phyloP scores from a whole-genome alignment of 495 filamentous ascomycete genomes.

The Xylaria grammica region DNA sequence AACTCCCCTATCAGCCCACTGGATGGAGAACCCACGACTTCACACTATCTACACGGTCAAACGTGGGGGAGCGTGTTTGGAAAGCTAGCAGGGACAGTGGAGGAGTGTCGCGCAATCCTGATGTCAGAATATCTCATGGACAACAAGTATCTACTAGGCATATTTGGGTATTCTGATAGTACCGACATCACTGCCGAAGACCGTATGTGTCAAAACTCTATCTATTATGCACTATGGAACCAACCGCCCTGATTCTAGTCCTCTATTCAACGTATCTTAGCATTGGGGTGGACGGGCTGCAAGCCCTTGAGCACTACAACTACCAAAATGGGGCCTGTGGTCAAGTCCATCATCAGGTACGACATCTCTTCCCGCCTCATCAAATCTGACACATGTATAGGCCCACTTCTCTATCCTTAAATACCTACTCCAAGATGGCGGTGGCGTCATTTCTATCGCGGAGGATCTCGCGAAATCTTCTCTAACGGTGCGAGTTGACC shows the following conservation, averaged over 20 bases:
- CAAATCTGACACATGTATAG: conserved; percentile 26
- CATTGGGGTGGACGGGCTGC: conserved; percentile 69
- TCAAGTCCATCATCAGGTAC: not conserved
- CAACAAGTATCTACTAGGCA: not conserved
- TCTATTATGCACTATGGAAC: no score
- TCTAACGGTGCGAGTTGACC: conserved; percentile 42
- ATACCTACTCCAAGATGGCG: conserved; percentile 39
- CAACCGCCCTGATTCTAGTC: conserved; percentile 32
- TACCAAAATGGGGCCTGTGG: conserved; percentile 24
- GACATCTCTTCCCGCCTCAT: not conserved
- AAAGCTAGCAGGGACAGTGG: conserved; percentile 71
- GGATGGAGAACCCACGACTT: conserved; percentile 64
- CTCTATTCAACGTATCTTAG: conserved; percentile 69
- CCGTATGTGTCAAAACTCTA: not conserved
- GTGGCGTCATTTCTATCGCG: conserved; percentile 36
- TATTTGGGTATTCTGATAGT: not conserved
- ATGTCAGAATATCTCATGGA: conserved; percentile 37
- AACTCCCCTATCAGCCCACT: conserved; percentile 73
- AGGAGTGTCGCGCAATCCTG: conserved; percentile 48
- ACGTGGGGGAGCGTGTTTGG: conserved; percentile 82
- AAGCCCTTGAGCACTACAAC: conserved; percentile 72
- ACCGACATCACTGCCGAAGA: conserved; percentile 1
- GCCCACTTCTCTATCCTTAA: conserved; percentile 49
- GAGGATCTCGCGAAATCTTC: conserved; percentile 32
- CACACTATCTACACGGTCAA: conserved; percentile 78